phyloP scores from a whole-genome alignment of 2,329 filamentous ascomycete genomes.

The Fusarium nygamai region DNA sequence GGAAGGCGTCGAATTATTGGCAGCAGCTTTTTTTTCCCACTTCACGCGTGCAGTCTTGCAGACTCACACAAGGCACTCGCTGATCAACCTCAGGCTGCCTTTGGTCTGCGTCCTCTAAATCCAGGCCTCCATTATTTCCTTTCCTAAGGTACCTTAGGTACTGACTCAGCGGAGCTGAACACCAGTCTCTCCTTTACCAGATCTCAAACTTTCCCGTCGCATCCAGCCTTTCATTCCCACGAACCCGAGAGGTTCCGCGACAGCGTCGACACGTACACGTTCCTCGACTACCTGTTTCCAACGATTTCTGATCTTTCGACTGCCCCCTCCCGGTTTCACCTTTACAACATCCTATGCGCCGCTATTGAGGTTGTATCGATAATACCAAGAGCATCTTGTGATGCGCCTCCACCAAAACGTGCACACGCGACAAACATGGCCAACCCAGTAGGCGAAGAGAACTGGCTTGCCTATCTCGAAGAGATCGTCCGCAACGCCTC shows the following conservation, averaged over 20 bases:
- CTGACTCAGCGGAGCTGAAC: background rate
- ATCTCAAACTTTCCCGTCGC: background rate
- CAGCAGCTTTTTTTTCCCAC: conserved; percentile 30
- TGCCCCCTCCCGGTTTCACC: background rate
- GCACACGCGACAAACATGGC: conserved; percentile 52
- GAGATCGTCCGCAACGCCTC: conserved; percentile 71
- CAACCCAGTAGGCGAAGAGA: conserved; percentile 76
- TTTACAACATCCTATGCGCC: conserved; percentile 10
- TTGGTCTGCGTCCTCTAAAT: background rate
- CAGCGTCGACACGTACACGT: conserved; percentile 31
- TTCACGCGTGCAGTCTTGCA: conserved; percentile 20
- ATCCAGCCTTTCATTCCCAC: background rate
- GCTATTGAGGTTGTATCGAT: conserved; percentile 17
- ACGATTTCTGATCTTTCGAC: conserved; percentile 4
- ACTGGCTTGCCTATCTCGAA: conserved; percentile 80
- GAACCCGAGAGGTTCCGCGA: conserved; percentile 24
- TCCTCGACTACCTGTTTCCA: conserved; percentile 4
- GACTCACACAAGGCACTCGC: conserved; percentile 24
- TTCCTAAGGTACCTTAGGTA: background rate
- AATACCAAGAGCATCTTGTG: conserved; percentile 25
- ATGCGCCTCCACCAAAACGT: conserved; percentile 37
- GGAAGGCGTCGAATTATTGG: conserved; percentile 29
- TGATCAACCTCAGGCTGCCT: conserved; percentile 28
- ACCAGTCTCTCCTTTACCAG: background rate
- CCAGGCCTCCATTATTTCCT: conserved; percentile 14